These are phyloP conservation scores for Carallia pectinifolia DNA, from an alignment of 345 rosid genomes.

Conservation along the genomic window DNA sequence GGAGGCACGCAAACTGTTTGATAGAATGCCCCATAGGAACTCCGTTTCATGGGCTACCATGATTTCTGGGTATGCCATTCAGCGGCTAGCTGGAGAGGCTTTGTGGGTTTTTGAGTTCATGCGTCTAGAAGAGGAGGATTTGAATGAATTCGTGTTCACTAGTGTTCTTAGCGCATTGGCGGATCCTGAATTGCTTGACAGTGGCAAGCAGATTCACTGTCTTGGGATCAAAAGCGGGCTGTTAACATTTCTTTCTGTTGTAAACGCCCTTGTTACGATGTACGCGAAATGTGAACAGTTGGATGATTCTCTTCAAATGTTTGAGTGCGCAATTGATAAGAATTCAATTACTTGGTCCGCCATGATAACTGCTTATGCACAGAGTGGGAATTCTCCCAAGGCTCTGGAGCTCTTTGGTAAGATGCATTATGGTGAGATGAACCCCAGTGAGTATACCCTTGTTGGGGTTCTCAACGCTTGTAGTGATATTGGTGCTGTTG, in stretches of 20 bases:
- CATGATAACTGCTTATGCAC: constrained; percentile 82
- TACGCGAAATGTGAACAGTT: constrained; percentile 68
- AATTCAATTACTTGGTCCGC: constrained; percentile 88
- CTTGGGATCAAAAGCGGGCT: constrained; percentile 51
- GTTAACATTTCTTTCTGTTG: constrained; percentile 47
- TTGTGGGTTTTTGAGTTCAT: constrained; percentile 41
- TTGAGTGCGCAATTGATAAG: constrained; percentile 58
- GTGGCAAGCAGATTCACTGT: constrained; percentile 63
- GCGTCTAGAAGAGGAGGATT: constrained; percentile 41
- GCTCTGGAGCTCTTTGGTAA: constrained; percentile 55
- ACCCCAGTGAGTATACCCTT: constrained; percentile 65
- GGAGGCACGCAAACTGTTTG: constrained; percentile 63
- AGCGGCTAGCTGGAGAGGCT: constrained; percentile 44
- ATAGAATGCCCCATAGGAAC: constrained; percentile 60
- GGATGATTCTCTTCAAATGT: constrained; percentile 52
- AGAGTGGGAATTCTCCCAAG: constrained; percentile 58
- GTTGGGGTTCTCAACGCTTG: constrained; percentile 84
- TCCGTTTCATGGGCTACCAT: constrained; percentile 63
- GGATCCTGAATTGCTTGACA: constrained; percentile 35
- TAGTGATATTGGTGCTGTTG: constrained; percentile 53
- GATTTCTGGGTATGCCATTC: constrained; percentile 70
- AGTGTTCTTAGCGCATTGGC: constrained; percentile 65
- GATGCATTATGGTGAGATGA: constrained; percentile 63
- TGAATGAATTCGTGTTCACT: constrained; percentile 66
- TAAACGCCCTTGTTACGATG: constrained; percentile 73